phyloP scores from a whole-genome alignment of 148 eudicot species.

The Silene conica region DNA sequence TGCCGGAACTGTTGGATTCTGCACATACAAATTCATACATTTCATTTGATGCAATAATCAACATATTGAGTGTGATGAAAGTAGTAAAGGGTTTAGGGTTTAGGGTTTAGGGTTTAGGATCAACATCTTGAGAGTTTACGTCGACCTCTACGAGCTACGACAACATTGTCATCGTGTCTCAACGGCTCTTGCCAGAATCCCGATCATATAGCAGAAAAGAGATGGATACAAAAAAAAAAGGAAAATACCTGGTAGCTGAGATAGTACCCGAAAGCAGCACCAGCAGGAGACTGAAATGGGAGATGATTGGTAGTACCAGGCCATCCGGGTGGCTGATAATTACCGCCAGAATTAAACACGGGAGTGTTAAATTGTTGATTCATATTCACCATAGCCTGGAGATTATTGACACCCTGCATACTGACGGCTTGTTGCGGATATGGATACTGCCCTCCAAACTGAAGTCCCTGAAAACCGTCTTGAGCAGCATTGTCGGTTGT shows the following conservation, averaged over 20 bases:
- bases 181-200: too few relatives aligned
- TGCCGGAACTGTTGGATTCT: slow-evolving; percentile 19
- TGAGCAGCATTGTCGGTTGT: slow-evolving; percentile 29
- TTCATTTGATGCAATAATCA: neutral
- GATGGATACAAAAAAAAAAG: neutral
- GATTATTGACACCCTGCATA: slow-evolving; percentile 18
- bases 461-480: slow-evolving; percentile 28
- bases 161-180: too few relatives aligned
- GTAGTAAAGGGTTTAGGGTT: too few relatives aligned
- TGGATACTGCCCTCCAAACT: slow-evolving; percentile 25
- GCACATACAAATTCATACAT: neutral
- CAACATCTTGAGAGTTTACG: too few relatives aligned
- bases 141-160: too few relatives aligned
- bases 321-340: slow-evolving; percentile 24
- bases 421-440: slow-evolving; percentile 18
- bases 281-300: slow-evolving; percentile 22
- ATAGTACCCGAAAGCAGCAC: slow-evolving; percentile 23
- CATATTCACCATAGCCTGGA: slow-evolving; percentile 20
- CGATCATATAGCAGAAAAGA: too few relatives aligned
- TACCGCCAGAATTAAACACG: slow-evolving; percentile 19
- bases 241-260: slow-evolving; percentile 26
- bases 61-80: too few relatives aligned
- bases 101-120: too few relatives aligned
- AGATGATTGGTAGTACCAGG: slow-evolving; percentile 19
- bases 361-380: slow-evolving; percentile 18